Base-by-base conservation (phyloP, 2,329 filamentous ascomycete genomes). In the Cyphellophora attinorum region DNA sequence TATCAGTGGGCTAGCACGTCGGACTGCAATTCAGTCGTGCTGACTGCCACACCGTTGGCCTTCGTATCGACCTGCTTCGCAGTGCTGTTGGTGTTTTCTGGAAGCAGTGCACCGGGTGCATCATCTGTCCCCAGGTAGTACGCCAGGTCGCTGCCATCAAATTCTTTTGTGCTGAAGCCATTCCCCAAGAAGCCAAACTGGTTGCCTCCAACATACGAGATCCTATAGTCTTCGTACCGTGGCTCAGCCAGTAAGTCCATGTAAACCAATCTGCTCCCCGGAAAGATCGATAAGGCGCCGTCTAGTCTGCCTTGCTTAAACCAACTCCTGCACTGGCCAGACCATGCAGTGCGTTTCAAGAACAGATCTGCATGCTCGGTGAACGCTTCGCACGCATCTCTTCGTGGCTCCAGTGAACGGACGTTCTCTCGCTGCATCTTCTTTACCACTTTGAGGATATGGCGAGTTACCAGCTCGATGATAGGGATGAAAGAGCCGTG, bases 71-170 rank as follows among this genome's bases (percentile, higher is more conserved):
- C n/a, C n/a, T n/a, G n/a, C n/a, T n/a, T n/a, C n/a, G n/a, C n/a
- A n/a, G n/a, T n/a, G n/a, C n/a, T n/a, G n/a, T n/a, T n/a, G n/a
- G n/a, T n/a, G n/a, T n/a, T n/a, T n/a, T n/a, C n/a, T n/a, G n/a
- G n/a, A n/a, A n/a, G n/a, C n/a, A n/a, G n/a, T n/a, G n/a, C n/a
- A n/a, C n/a, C n/a, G n/a, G n/a, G n/a, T n/a, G n/a, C n/a, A n/a
- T n/a, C n/a, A n/a, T n/a, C n/a, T n/a, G n/a, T n/a, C n/a, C 62
- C 63, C 27, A 67, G 39, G 51, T 67, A 67, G 44, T 61, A 53
- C 25, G 61, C 65, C 14, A 65, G 56, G 49, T 66, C 63, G 35
- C 61, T 54, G n/a, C 62, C 63, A 50, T 67, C 62, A 47, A 56
- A 56, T 49, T 67, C 62, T 12, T 50, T 49, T 40, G 61, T 55